A percentile compares a stretch with the other conserved stretches of the same genome.
phyloP scores from a whole-genome alignment of 1,284 basidiomycete genomes.

The Leccinum fuscescens region DNA sequence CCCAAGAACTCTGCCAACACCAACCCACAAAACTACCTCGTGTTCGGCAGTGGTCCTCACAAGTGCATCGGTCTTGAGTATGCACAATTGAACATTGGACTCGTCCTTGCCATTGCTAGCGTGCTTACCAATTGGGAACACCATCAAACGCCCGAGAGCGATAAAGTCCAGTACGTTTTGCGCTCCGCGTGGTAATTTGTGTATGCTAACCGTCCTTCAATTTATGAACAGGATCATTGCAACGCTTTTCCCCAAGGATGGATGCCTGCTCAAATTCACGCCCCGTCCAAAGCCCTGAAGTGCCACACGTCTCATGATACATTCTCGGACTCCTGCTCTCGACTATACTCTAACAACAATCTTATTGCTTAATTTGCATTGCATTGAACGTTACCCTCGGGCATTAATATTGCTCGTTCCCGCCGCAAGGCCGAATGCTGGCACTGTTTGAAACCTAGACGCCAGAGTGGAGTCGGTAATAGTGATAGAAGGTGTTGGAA shows the following conservation, averaged over 20 bases:
- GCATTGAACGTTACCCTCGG: not conserved
- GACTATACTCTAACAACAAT: conserved; percentile 1
- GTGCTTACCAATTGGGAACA: conserved; percentile 89
- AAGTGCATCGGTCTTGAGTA: conserved; percentile 94
- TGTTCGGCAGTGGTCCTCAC: conserved; percentile 93
- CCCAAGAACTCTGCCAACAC: conserved; percentile 76
- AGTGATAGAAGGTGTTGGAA: not conserved
- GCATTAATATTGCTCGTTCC: not conserved
- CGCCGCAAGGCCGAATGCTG: not conserved
- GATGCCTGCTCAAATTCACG: conserved; percentile 77
- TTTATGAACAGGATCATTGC: conserved; percentile 69
- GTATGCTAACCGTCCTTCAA: conserved; percentile 3
- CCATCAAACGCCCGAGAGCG: conserved; percentile 58
- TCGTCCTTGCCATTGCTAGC: conserved; percentile 84
- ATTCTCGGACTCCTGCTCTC: not conserved
- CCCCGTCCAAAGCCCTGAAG: conserved; percentile 43
- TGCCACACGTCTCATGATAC: not conserved
- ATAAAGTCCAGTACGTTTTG: conserved; percentile 76
- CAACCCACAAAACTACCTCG: conserved; percentile 93
- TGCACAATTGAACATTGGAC: conserved; percentile 87
- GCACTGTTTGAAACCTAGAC: not conserved
- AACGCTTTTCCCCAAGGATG: conserved; percentile 95
- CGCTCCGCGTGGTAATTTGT: not conserved
- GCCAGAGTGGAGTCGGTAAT: not conserved
- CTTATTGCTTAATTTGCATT: conserved; percentile 15